Conservation (phyloP, 352 stramenopile genomes). For the Phytophthora cryptogea region DNA sequence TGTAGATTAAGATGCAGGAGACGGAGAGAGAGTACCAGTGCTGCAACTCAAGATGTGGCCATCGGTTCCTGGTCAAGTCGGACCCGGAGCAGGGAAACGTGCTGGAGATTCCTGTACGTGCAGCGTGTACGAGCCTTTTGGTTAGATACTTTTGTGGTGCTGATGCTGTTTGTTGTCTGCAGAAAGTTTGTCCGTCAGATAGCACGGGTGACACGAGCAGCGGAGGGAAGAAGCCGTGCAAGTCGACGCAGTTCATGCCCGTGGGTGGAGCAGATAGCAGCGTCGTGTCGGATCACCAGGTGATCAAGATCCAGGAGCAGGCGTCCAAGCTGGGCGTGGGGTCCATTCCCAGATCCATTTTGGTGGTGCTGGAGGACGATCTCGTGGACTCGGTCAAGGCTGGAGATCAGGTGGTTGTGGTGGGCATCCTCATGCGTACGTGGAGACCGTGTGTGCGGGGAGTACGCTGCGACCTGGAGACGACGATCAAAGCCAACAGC, state of each 20-base stretch:
- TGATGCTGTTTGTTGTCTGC: slow-evolving; percentile 1
- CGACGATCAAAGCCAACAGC: slow-evolving; percentile 81
- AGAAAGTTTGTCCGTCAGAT: slow-evolving; percentile 64
- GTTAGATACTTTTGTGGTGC: not conserved
- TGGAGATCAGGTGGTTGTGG: slow-evolving; percentile 96
- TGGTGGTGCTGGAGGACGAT: slow-evolving; percentile 94
- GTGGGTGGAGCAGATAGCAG: slow-evolving; percentile 48
- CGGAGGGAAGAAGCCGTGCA: slow-evolving; percentile 70
- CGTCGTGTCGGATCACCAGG: slow-evolving; percentile 81
- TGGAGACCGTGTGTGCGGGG: slow-evolving; percentile 86
- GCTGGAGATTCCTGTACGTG: slow-evolving; percentile 70
- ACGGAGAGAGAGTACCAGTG: slow-evolving; percentile 88
- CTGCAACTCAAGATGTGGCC: slow-evolving; percentile 66
- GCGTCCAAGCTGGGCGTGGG: slow-evolving; percentile 91
- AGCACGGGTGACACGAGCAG: slow-evolving; percentile 30
- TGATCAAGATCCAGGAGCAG: slow-evolving; percentile 97
- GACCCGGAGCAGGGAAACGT: slow-evolving; percentile 93
- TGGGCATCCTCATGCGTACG: slow-evolving; percentile 92
- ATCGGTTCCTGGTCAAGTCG: slow-evolving; percentile 84
- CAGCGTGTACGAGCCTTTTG: not conserved
- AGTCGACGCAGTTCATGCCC: slow-evolving; percentile 73
- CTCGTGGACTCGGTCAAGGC: slow-evolving; percentile 88
- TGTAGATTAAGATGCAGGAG: slow-evolving; percentile 94
- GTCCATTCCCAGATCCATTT: slow-evolving; percentile 93
- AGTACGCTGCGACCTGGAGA: slow-evolving; percentile 91